Evolutionary conservation across 176 grass and related monocot genomes (phyloP).

Genomic region (Lolium multiflorum): DNA sequence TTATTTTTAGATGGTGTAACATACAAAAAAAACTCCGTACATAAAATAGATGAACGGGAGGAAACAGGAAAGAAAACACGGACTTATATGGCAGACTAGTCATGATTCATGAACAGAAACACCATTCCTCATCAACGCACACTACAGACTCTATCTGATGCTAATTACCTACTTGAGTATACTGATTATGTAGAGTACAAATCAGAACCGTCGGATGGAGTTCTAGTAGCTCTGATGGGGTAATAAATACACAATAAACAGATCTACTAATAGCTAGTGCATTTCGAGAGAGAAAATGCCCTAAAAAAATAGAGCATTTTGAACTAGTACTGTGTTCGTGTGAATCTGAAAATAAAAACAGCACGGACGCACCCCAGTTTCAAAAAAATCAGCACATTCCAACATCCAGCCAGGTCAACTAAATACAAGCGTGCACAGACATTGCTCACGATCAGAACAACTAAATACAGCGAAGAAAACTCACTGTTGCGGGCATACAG

Average conservation of each 20-base stretch:
- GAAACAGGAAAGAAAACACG: not conserved
- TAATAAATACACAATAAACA: not conserved
- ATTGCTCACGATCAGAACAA: too few species aligned
- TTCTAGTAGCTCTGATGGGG: not conserved
- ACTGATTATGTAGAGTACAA: not conserved
- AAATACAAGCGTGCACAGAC: not conserved
- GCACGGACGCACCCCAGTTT: not conserved
- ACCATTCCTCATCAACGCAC: not conserved
- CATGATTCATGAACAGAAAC: not conserved
- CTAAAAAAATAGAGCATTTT: not conserved
- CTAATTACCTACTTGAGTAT: not conserved
- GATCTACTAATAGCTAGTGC: not conserved
- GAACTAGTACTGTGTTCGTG: not conserved
- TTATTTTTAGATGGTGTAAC: not conserved
- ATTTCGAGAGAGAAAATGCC: too few species aligned
- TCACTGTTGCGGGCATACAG: not conserved
- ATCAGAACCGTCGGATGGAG: not conserved
- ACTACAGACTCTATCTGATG: not conserved
- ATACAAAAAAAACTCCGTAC: not conserved
- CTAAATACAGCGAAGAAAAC: not conserved
- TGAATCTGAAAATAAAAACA: not conserved
- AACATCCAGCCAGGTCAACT: not conserved
- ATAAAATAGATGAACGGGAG: not conserved
- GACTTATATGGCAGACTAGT: not conserved
- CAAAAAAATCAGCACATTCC: not conserved